Evolutionary conservation across 768 basidiomycete species (phyloP), one percentile per base, ranked within the genome.

Genomic region (Mycena vitilis): DNA sequence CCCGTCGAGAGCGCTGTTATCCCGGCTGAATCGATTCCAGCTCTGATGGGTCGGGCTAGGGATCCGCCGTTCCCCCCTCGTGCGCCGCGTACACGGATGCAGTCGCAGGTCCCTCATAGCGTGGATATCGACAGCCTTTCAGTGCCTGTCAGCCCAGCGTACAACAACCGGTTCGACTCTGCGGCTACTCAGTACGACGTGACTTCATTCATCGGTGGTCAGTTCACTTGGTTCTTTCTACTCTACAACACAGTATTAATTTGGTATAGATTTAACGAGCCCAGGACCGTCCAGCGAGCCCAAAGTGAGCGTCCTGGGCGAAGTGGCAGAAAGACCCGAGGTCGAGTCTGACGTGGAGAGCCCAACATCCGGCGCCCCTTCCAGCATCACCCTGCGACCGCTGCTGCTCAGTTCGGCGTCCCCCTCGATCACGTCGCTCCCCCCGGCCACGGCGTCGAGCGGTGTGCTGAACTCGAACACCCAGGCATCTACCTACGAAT

Each of bases 181-280:
- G 78, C 74, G 13, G 87, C 81, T 16, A 89, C 85, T 0, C 87
- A 85, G 65, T 91, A 88, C 73, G 91, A 92, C 65, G 89, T 92
- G 22, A 93, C 91, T 18, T 92, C 91, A 1, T 92, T 93, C 74
- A 91, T 93, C 70, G 88, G 81, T 63, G 79, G 85, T 86, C 60
- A 75, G 79, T 73, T 10, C 30, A 37, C 42, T 38, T 30, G 5
- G 16, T 34, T 15, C 12, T 48, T 34, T 15, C 12, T 48, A 59
- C 20, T 45, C 20, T 30, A 2, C n/a, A 4, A 57, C 36, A 12
- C 5, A 36, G 2, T 22, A 51, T 34, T 49, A 37, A 53, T 44
- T 16, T 13, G 44, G 42, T 36, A 20, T 60, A 79, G 79, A 77
- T 60, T 58, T 77, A 23, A 74, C 73, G 34, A 62, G 45, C 6